phyloP scores from a whole-genome alignment of 306 rosid species.

The Gastrolobium bilobum region DNA sequence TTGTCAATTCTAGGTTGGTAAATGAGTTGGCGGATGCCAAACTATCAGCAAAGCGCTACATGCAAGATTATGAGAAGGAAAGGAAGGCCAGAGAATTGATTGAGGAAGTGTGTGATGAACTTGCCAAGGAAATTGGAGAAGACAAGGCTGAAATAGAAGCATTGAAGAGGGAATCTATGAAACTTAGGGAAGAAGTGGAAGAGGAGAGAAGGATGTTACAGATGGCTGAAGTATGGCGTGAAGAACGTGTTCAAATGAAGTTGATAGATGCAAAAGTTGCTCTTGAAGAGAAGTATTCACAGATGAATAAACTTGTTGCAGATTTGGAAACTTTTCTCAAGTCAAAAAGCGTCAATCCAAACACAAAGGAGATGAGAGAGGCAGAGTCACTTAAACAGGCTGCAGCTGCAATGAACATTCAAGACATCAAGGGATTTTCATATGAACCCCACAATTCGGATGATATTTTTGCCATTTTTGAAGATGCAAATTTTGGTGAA shows the following conservation, averaged over 20 bases:
- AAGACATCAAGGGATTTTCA: constrained; percentile 76
- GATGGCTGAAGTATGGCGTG: constrained; percentile 99
- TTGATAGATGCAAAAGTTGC: constrained; percentile 94
- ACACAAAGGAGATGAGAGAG: constrained; percentile 75
- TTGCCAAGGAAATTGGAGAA: constrained; percentile 94
- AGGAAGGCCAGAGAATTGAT: constrained; percentile 78
- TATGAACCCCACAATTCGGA: constrained; percentile 80
- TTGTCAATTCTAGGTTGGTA: constrained; percentile 84
- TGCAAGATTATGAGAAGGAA: constrained; percentile 91
- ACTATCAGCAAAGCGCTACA: constrained; percentile 72
- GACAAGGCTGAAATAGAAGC: constrained; percentile 92
- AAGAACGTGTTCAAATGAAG: constrained; percentile 99
- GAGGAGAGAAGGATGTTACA: constrained; percentile 95
- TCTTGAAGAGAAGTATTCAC: constrained; percentile 88
- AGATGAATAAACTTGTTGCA: constrained; percentile 87
- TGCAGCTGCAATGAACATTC: constrained; percentile 80
- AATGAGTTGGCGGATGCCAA: constrained; percentile 89
- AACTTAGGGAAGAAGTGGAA: constrained; percentile 83
- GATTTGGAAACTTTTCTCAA: constrained; percentile 70
- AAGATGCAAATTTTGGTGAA: constrained; percentile 76
- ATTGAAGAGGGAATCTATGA: constrained; percentile 80
- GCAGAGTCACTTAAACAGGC: constrained; percentile 70
- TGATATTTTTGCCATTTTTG: constrained; percentile 81
- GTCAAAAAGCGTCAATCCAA: constrained; percentile 53
- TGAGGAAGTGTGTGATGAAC: constrained; percentile 97